These are phyloP conservation scores for Aschersonia sp. DNA, from an alignment of 2,329 filamentous ascomycete species.

Conservation along the genomic window DNA sequence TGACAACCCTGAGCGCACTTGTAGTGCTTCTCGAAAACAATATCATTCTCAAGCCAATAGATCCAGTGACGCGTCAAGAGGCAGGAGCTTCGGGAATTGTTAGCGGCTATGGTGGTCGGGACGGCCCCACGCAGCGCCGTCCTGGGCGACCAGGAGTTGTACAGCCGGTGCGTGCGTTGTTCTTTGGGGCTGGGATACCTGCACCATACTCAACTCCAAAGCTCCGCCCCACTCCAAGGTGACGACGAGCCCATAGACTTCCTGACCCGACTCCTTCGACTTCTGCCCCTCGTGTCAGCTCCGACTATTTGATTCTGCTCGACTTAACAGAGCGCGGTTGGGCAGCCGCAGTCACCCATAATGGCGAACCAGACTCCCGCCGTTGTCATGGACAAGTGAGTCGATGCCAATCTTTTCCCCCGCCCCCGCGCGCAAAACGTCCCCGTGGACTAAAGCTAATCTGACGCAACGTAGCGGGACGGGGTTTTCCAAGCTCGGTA, in stretches of 20 bases:
- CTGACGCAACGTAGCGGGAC: slow-evolving; percentile 59
- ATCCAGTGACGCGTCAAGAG: too few relatives aligned
- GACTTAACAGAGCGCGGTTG: slow-evolving; percentile 6
- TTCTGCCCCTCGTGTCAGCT: neutral
- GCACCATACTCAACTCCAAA: neutral
- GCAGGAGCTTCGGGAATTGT: neutral
- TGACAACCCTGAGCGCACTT: too few relatives aligned
- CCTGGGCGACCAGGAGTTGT: too few relatives aligned
- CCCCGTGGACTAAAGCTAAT: slow-evolving; percentile 15
- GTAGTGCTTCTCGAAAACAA: too few relatives aligned
- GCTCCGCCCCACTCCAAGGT: slow-evolving; percentile 4
- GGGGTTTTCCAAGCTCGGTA: slow-evolving; percentile 97
- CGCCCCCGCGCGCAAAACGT: slow-evolving; percentile 13
- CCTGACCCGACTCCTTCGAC: neutral
- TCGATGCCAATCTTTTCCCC: slow-evolving; percentile 30
- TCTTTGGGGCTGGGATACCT: neutral
- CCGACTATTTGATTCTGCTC: neutral
- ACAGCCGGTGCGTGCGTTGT: neutral
- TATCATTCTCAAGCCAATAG: too few relatives aligned
- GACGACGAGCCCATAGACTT: slow-evolving; percentile 5
- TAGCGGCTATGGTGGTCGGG: neutral
- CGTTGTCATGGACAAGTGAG: slow-evolving; percentile 99
- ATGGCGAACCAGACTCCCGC: slow-evolving; percentile 99
- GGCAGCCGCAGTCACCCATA: slow-evolving; percentile 12
- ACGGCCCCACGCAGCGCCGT: neutral